Evolutionary conservation across 148 eudicot species (phyloP), one percentile per base, ranked within the genome.

Genomic region (Cornus controversa): DNA sequence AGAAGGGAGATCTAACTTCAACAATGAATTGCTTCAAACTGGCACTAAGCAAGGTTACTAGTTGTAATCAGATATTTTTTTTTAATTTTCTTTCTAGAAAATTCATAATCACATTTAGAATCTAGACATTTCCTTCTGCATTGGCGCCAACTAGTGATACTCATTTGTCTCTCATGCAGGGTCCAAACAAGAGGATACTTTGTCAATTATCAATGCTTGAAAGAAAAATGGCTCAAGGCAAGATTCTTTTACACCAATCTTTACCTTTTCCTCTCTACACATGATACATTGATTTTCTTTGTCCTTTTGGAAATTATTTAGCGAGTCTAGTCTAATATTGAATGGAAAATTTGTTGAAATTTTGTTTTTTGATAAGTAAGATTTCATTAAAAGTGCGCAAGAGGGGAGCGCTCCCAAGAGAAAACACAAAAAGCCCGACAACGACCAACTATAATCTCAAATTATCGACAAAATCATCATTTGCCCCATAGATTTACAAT

Each of bases 191-290:
- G 83, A 90, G 73, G 84, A 86, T 94, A 79, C 93, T 94, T 42
- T 86, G 93, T 82, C 97, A 92, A 77, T 81, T 94, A 81, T 94
- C 97, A 53, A 92, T 94, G 98, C 96, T 94, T 75, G 97, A 91
- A 82, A 92, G 98, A 81, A 90, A 84, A 82, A 82, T 94, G 92
- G 97, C 97, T 75, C 95, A 91, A 91, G 98, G 98, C 80, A 86
- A 83, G 86, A 53, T 26, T 75, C 23, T 53, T 77, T 22, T 65
- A 63, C 75, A 40, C 45, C 45, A 18, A 28, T 40, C 78, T 63
- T 45, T 83, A 29, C 47, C 62, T 71, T 57, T 16, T 50, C 22
- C 69, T 23, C 57, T 64, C 10, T n/a, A 47, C 45, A 74, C 62
- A 10, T 40, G 75, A 26, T 73, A 29, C 23, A 6, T 22, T 62